Conservation (phyloP, 208 protist species). For the Leishmania braziliensis region DNA sequence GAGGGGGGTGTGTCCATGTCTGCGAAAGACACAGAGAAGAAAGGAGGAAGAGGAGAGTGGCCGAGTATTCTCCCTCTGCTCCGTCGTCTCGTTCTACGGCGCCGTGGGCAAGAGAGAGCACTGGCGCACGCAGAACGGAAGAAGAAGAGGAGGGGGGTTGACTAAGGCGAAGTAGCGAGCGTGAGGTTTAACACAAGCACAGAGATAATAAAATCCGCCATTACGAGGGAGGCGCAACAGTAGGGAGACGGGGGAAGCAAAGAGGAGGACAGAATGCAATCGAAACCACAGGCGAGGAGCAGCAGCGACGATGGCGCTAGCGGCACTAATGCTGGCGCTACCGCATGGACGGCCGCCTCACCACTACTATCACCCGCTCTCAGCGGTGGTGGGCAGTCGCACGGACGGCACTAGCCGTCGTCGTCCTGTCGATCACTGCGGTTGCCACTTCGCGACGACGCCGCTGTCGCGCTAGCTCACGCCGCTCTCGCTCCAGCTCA, state of each 20-base stretch:
- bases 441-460: constrained; percentile 3
- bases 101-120: neutral
- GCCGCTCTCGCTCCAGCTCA: constrained; percentile 41
- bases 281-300: neutral
- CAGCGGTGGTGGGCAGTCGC: neutral
- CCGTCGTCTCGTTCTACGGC: neutral
- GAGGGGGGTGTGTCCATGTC: neutral
- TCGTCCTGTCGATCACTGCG: neutral
- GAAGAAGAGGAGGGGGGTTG: neutral
- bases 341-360: neutral
- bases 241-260: neutral
- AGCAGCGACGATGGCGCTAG: neutral
- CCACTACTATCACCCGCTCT: neutral
- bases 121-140: neutral
- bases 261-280: neutral
- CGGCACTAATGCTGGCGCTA: neutral
- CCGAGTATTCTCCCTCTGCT: neutral
- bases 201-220: neutral
- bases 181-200: neutral
- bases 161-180: neutral
- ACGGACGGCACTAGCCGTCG: neutral
- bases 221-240: neutral
- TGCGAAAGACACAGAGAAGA: neutral
- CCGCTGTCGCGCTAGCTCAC: constrained; percentile 14
- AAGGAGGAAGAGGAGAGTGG: neutral